Conservation (phyloP, 2,329 filamentous ascomycete genomes). For the Aspergillus carbonarius region DNA sequence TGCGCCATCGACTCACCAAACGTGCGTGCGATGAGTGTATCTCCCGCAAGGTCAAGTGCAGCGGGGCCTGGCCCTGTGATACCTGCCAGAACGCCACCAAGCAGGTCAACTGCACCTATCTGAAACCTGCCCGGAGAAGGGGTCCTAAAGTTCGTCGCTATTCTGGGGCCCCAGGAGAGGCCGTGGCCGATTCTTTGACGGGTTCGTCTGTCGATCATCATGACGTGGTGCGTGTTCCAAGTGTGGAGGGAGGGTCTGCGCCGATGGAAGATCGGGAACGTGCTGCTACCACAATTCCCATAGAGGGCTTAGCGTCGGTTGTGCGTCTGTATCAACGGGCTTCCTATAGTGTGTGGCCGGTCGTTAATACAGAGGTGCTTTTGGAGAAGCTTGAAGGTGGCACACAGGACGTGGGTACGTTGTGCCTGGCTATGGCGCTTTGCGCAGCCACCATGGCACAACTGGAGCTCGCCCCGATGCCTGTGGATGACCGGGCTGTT, state of each 20-base stretch:
- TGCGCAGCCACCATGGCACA: slow-evolving; percentile 35
- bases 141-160: slow-evolving; percentile 27
- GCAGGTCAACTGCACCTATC: slow-evolving; percentile 26
- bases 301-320: slow-evolving; percentile 14
- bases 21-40: slow-evolving; percentile 33
- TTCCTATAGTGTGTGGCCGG: slow-evolving; percentile 33
- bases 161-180: neutral
- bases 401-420: slow-evolving; percentile 5
- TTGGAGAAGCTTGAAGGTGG: slow-evolving; percentile 13
- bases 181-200: neutral
- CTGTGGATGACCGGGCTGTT: slow-evolving; percentile 6
- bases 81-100: slow-evolving; percentile 25
- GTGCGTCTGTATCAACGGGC: slow-evolving; percentile 23
- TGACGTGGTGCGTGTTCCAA: neutral
- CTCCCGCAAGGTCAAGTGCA: slow-evolving; percentile 32
- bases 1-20: slow-evolving; percentile 24
- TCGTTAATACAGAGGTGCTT: slow-evolving; percentile 23
- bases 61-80: slow-evolving; percentile 29
- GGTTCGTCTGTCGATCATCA: neutral
- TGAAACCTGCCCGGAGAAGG: slow-evolving; percentile 27
- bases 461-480: slow-evolving; percentile 23
- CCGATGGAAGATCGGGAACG: neutral
- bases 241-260: neutral
- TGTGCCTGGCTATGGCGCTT: slow-evolving; percentile 26
- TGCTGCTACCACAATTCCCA: slow-evolving; percentile 10